A percentile compares a stretch with the other conserved stretches of the same genome.
Conservation (phyloP, 2,329 filamentous ascomycete genomes). For the Myriangium duriaei region DNA sequence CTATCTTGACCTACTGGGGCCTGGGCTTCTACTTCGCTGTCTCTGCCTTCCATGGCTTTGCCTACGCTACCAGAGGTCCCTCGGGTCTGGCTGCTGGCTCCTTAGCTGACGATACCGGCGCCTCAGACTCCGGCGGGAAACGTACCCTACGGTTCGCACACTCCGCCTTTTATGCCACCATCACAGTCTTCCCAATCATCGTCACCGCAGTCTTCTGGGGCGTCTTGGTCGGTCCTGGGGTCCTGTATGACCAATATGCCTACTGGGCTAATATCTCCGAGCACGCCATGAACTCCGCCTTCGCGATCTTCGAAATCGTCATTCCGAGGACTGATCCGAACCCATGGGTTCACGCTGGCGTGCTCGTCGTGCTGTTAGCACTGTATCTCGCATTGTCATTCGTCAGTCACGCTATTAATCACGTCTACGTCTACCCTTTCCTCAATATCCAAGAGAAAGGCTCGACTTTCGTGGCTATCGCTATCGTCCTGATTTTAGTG, state of each 20-base stretch:
- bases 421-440: constrained; percentile 68
- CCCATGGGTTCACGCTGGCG: constrained; percentile 53
- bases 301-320: constrained; percentile 64
- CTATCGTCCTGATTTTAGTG: constrained; percentile 41
- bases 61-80: constrained; percentile 39
- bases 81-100: constrained; percentile 28
- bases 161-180: constrained; percentile 30
- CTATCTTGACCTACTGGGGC: constrained; percentile 70
- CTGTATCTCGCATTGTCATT: constrained; percentile 65
- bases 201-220: constrained; percentile 36
- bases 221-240: constrained; percentile 23
- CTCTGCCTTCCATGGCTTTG: constrained; percentile 54
- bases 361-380: constrained; percentile 56
- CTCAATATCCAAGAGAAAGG: constrained; percentile 43
- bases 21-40: constrained; percentile 65
- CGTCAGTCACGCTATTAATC: constrained; percentile 54
- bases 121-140: constrained; percentile 1
- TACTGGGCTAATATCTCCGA: constrained; percentile 53
- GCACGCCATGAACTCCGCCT: constrained; percentile 61
- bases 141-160: constrained; percentile 26
- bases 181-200: constrained; percentile 31
- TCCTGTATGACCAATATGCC: constrained; percentile 24
- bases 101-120: neutral
- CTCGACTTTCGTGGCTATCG: constrained; percentile 48
- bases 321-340: constrained; percentile 52